A percentile compares a stretch with the other conserved stretches of the same genome.
Evolutionary conservation across 257 asterid species (phyloP).

Genomic region (Nicotiana tabacum): DNA sequence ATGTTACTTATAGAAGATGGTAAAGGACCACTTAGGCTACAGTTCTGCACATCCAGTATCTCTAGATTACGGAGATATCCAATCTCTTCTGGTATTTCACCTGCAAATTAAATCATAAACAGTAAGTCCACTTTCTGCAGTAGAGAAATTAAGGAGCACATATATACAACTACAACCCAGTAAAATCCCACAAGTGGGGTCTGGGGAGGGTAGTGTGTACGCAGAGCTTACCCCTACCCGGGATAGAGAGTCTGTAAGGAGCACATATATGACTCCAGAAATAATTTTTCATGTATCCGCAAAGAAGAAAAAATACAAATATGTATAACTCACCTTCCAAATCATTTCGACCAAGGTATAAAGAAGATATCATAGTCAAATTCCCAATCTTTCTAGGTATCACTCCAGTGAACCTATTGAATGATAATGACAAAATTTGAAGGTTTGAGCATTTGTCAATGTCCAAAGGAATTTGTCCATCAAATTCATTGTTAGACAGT

Average conservation of each 20-base stretch:
- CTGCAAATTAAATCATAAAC: slow-evolving; percentile 8
- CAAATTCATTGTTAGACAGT: background rate
- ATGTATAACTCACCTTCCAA: background rate
- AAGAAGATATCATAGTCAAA: background rate
- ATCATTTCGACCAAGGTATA: background rate
- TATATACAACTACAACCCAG: background rate
- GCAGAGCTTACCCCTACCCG: too few relatives aligned
- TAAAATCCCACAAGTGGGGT: too few relatives aligned
- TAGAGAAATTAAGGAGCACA: background rate
- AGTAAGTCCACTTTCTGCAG: background rate
- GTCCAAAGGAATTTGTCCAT: background rate
- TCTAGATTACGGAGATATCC: slow-evolving; percentile 16
- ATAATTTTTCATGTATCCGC: background rate
- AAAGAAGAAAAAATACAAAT: background rate
- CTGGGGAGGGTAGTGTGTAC: too few relatives aligned
- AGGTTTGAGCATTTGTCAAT: background rate
- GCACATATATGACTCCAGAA: background rate
- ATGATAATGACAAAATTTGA: slow-evolving; percentile 1
- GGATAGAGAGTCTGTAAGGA: background rate
- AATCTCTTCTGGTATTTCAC: slow-evolving; percentile 18
- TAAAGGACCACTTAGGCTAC: slow-evolving; percentile 19
- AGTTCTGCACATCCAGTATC: slow-evolving; percentile 12
- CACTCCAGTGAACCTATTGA: background rate
- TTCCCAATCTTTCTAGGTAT: background rate
- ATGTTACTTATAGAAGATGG: slow-evolving; percentile 25